Base-by-base conservation (phyloP, 2,329 filamentous ascomycete species). In the Thelonectria discophora region DNA sequence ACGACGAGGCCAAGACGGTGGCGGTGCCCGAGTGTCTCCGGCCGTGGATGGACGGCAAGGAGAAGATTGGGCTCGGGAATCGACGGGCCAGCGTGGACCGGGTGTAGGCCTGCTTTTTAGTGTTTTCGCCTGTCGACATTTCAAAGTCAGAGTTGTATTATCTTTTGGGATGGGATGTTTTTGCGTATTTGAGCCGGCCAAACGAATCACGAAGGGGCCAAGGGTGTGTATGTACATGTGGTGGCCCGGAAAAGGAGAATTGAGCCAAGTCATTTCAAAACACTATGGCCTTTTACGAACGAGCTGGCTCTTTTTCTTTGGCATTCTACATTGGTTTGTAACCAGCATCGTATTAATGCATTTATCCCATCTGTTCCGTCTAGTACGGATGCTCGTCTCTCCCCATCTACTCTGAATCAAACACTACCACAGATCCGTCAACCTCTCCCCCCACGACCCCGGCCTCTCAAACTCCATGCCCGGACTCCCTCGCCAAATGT, bases 21-120 rank as follows among this genome's bases (percentile, higher is more conserved):
- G 80, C 81, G 2, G 86, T 99, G 7, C 95, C 95, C 0, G 86
- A 92, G 77, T 91, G 90, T 17, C 77, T 99, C 74, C 84, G 90
- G 72, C 87, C 87, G 20, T 98, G 89, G 84, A 97, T 99, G 94
- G 90, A 89, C 59, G 90, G 90, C 0, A 80, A 85, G 73, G 85
- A 90, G 51, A 84, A 80, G 67, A 92, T 95, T 73, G 84, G 82
- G 2, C 65, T 76, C 69, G 72, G 65, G 13, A 69, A 69, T 43
- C 62, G 74, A 30, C 62, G 70, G 53, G 66, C 66, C 12, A 74
- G 70, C 57, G 71, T 72, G 43, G 70, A 74, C 54, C 69, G 68
- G 20, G 72, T 73, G 55, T 73, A 71, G 65, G 40, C 8, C 27
- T 30, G 51, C 54, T 27, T 55, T 18, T 45, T 39, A 20, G 24